A percentile compares a stretch with the other conserved stretches of the same genome.
phyloP scores from a whole-genome alignment of 2,329 filamentous ascomycete genomes.

The Colletotrichum camelliae region DNA sequence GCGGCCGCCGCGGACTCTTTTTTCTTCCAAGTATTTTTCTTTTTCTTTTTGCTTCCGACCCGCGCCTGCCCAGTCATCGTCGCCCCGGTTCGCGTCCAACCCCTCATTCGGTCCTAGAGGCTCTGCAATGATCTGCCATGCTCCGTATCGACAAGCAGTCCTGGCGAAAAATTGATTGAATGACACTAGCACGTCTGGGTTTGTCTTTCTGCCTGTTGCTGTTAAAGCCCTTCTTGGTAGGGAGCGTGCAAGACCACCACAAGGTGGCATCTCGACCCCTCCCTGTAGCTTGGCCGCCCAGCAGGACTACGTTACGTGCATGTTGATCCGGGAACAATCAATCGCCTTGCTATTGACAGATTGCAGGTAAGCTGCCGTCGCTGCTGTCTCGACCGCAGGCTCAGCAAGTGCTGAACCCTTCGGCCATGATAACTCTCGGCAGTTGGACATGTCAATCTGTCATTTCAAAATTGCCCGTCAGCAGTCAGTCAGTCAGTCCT shows the following conservation, averaged over 20 bases:
- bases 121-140: constrained; percentile 7
- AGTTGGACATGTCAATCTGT: background rate
- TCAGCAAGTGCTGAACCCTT: background rate
- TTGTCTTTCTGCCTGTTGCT: background rate
- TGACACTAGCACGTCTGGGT: background rate
- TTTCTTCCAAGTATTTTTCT: background rate
- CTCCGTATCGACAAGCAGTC: background rate
- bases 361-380: background rate
- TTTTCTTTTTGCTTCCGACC: background rate
- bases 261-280: background rate
- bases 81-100: background rate
- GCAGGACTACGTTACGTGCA: constrained; percentile 2
- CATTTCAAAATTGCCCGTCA: background rate
- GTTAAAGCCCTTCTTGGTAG: background rate
- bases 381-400: background rate
- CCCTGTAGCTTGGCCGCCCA: background rate
- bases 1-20: background rate
- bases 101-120: constrained; percentile 11
- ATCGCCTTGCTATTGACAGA: background rate
- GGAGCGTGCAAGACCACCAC: background rate
- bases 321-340: background rate
- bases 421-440: background rate
- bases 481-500: background rate
- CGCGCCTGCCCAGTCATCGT: background rate
- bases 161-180: background rate